Evolutionary conservation across 176 grass and related monocot species (phyloP), one percentile per base, ranked within the genome.

Genomic region (Secale cereale): DNA sequence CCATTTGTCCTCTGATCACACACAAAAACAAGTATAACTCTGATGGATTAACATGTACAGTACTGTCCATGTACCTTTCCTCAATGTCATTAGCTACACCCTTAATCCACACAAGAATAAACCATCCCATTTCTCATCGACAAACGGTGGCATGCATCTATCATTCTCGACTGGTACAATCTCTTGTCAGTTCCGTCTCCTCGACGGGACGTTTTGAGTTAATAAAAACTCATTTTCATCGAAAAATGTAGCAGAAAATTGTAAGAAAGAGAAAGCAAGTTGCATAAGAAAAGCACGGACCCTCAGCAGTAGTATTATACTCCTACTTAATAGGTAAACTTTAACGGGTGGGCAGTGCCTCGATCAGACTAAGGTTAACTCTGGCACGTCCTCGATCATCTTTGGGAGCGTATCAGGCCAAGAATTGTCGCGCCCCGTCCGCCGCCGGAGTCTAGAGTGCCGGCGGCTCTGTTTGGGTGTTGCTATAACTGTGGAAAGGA

Each of bases 221-320:
- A 57, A 57, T 57, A 57, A 57, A 12, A 43, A 22, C 54, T 57
- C 54, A 8, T 57, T 57, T 57, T 57, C 54, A 22, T 57, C 54
- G 54, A 57, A 20, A 57, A 57, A 57, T 57, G 54, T 22, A 57
- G 27, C 27, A 25, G 17, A 41, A 36, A 36, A 43, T 35, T 40
- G 78, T 28, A 59, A 56, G 31, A 52, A 59, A 56, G 22, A 32
- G 7, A 81, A 59, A 72, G 67, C 67, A 82, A 0, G 2, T 43
- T n/a, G 68, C 35, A 14, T 82, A 86, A 13, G 8, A 82, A 82
- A 86, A 78, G 65, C 6, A 90, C n/a, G n/a, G 88, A 86, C 73
- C 16, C 88, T 31, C 41, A 71, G 66, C 8, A 67, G 16, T 60
- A 86, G 66, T 78, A 74, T 22, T 40, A 50, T 52, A 52, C 48